Base-by-base conservation (phyloP, 768 basidiomycete species). In the Pisolithus orientalis region DNA sequence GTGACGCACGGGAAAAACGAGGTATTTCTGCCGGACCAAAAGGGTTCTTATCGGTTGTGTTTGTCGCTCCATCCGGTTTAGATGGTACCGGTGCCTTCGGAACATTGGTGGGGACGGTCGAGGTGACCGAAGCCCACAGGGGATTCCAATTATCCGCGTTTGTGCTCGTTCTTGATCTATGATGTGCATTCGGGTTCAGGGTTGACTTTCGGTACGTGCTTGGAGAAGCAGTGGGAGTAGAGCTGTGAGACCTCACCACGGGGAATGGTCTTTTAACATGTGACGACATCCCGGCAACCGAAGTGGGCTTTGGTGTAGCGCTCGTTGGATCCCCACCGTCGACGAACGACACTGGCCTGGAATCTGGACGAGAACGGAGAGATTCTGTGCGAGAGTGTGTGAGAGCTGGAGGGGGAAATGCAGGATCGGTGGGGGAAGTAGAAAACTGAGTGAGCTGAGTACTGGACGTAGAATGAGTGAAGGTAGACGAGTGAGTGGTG, bases 1-100 rank as follows among this genome's bases (percentile, higher is more conserved):
- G 57, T 27, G 65, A 31, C 16, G 65, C 62, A 42, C 67, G 59
- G 1, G 66, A 67, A 45, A 67, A 69, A 46, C 56, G 69, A 11
- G 66, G 66, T 0, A 59, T 62, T 40, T 14, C 5, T 3, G 59
- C 61, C 2, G 65, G 67, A 8, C 66, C 67, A 58, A 67, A 67
- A 40, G 66, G 66, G 8, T 42, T 31, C n/a, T 45, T 16, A 14
- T 8, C 6, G 27, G 61, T 53, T 0, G 13, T 13, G 14, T 13
- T 34, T 34, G 34, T 4, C 11, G 34, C 11, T 13, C 11, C 13
- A 5, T 13, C 13, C 34, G 34, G 13, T 14, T 34, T 34, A 11
- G 34, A 34, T 34, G 63, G 59, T 1, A 60, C 56, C 54, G 65
- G 57, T 65, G 65, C 67, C 7, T 67, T 61, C 7, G 63, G 53